Evolutionary conservation across 441 rosid species (phyloP), one percentile per base, ranked within the genome.

Genomic region (Flueggea neowawraea): DNA sequence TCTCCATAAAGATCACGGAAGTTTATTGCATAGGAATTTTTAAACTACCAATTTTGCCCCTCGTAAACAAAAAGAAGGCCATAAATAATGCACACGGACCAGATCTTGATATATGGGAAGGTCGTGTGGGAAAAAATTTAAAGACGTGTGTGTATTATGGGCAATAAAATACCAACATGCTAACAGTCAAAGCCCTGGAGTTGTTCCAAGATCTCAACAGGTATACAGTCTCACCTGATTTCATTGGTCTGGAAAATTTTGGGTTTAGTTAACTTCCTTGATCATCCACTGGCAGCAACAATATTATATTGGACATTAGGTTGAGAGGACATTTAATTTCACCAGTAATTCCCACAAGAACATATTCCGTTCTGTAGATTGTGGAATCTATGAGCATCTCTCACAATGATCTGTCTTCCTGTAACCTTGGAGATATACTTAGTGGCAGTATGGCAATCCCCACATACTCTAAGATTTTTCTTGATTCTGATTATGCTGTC

Each of bases 311-410:
- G n/a, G n/a, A 47, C 6, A 6, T 47, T 2, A 9, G 50, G 50
- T 36, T 36, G 50, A 10, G 50, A 49, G 47, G 51, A 17, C 47
- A 16, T n/a, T n/a, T 12, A 14, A 36, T 16, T 50, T 75, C 58
- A 66, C 92, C 95, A 87, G 66, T 90, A 87, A 71, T 90, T 90
- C 55, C 72, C 75, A 69, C 92, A 90, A 48, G 90, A 82, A 74
- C 95, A 88, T 41, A 64, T 1, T 13, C 93, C 91, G 6, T 69
- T 70, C 68, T 75, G 73, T 73, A 88, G 84, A 75, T 83, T 91
- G 69, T 90, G 95, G 77, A 90, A 90, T 50, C 95, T 78, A 52
- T 87, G 82, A 9, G 97, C 88, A 73, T 90, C 95, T 79, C 97
- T 82, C 55, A 84, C 76, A 62, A 76, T 74, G 60, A 85, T 80